Base-by-base conservation (phyloP, 1,139 yeast species). In the Saccharomycopsis crataegensis region DNA sequence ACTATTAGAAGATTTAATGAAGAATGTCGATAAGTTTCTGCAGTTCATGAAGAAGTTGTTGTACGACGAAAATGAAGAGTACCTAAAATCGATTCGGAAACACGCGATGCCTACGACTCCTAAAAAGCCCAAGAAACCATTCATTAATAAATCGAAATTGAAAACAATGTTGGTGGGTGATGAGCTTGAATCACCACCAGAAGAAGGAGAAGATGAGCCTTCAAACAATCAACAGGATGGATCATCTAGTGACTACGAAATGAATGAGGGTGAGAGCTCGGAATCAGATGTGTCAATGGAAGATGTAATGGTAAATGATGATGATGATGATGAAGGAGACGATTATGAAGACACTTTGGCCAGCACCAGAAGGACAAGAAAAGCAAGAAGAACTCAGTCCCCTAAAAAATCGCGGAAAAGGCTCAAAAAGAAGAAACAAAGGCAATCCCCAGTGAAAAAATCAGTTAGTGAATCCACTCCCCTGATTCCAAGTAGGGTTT, bases 251-350 rank as follows among this genome's bases (percentile, higher is more conserved):
- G 41, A 37, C 3, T 12, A 37, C 41, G n/a, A 37, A 12, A 37
- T 37, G n/a, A 22, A 22, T 2, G 28, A 22, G 4, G 28, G 28
- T 7, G 48, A 47, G 3, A 38, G 22, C 3, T 40, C 46, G 31
- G 38, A 40, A 5, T 37, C 16, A 8, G 33, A 12, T 11, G 49
- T 37, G 7, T 51, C 50, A 11, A 12, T 37, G 8, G 45, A 42
- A n/a, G 7, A 33, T n/a, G 32, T 40, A 6, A 17, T 41, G 7
- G 22, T n/a, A 9, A 46, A 48, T 33, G 44, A 32, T 8, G 51
- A 43, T 37, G 43, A 36, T 22, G 48, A 48, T 32, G 51, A 43
- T 17, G 44, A 43, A 67, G 71, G 2, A 60, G 28, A 12, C 12
- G 51, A 43, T 17, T 38, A 43, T 67, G 71, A 3, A 60, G 28